Base-by-base conservation (phyloP, 148 eudicot genomes). In the Rhododendron griersonianum region DNA sequence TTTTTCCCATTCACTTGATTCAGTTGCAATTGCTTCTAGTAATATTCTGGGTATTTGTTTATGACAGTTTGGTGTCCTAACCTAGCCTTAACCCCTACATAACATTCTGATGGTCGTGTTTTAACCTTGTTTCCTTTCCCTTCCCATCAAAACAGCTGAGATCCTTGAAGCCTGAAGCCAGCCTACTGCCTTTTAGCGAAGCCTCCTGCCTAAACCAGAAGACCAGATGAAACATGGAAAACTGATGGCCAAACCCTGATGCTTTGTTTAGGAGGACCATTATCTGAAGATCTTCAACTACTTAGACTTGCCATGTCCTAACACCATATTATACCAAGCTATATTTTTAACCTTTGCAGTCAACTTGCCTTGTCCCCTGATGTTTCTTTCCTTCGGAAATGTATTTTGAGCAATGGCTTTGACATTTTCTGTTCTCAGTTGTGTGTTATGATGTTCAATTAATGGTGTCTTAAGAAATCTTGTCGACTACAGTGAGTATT, bases 191-290 rank as follows among this genome's bases (percentile, higher is more conserved):
- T 89, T 89, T 90, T 88, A 94, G 91, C 85, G 95, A 93, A 92
- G 98, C 76, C 98, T 89, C 90, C 89, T 88, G 93, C 95, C 98
- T 92, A 91, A 96, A 95, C 98, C 95, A 86, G 99, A 92, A 90
- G 99, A 92, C 95, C 98, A 92, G 95, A 90, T 94, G 98, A 91
- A 89, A 89, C 92, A 85, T 91, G 94, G 92, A 89, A 88, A 92
- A 91, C 92, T 87, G 87, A 87, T 92, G 93, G 94, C 93, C 92
- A 71, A 87, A 90, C 93, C 97, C 89, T 93, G 93, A 91, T 92
- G 97, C 94, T 92, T 91, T 91, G 85, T 90, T 89, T 90, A 90
- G 94, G 76, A 88, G 90, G 94, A 92, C 95, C 95, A 88, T 89
- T 90, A 87, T 85, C 90, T 78, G 95, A 90, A 90, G 98, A 91